phyloP scores from a whole-genome alignment of 176 grass and related monocot species.

The Zea luxurians region DNA sequence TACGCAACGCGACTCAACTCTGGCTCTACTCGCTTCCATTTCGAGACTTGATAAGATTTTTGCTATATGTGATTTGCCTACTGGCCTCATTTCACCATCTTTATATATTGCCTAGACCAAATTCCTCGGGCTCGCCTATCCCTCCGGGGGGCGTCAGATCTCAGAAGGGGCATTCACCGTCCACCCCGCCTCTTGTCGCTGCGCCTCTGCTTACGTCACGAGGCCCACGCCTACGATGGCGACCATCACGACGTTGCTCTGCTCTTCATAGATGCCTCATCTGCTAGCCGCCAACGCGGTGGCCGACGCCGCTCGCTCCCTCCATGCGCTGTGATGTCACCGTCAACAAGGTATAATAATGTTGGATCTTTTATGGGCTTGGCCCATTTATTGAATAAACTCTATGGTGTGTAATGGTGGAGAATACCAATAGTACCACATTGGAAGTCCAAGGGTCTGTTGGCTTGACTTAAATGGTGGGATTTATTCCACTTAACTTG shows the following conservation, averaged over 20 bases:
- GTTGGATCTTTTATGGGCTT: too few species aligned
- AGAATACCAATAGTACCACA: too few species aligned
- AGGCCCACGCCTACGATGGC: slow-evolving; percentile 40
- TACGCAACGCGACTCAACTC: too few species aligned
- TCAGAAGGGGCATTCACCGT: not conserved
- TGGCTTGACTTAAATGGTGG: too few species aligned
- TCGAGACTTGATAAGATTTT: too few species aligned
- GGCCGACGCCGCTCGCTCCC: slow-evolving; percentile 21
- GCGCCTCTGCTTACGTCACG: not conserved
- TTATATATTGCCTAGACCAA: too few species aligned
- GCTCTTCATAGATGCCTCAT: slow-evolving; percentile 31
- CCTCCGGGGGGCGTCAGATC: not conserved
- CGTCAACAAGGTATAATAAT: not conserved
- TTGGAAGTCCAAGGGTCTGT: too few species aligned
- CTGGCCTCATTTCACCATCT: not conserved
- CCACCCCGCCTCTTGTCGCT: not conserved
- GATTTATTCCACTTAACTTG: too few species aligned
- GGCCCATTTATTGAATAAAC: too few species aligned
- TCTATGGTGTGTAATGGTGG: too few species aligned
- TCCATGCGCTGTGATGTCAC: slow-evolving; percentile 59
- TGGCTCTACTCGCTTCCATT: too few species aligned
- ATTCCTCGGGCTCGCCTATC: not conserved
- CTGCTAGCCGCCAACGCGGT: not conserved
- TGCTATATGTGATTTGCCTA: too few species aligned
- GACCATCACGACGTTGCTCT: slow-evolving; percentile 54